Percentiles rank a stretch among this genome's conserved stretches.
phyloP scores from a whole-genome alignment of 108 stramenopile species.

The Cylindrotheca closterium region DNA sequence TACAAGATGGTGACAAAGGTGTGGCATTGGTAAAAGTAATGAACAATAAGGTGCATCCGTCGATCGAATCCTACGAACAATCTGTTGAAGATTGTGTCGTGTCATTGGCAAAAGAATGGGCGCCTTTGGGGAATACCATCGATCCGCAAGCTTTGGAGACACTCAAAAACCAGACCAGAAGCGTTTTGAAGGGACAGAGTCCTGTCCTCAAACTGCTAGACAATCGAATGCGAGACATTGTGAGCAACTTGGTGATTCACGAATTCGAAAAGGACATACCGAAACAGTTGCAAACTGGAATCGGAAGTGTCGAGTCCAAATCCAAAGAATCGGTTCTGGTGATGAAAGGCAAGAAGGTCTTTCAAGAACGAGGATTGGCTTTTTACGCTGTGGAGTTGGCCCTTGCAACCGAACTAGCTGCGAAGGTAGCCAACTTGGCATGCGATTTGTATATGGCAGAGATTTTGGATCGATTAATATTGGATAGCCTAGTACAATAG shows the following conservation, averaged over 20 bases:
- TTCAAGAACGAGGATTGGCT: constrained; percentile 23
- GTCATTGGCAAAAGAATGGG: constrained; percentile 35
- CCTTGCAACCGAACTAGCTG: constrained; percentile 8
- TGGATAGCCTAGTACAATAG: constrained; percentile 5
- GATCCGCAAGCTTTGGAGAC: neutral
- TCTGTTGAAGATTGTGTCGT: constrained; percentile 32
- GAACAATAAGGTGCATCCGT: constrained; percentile 3
- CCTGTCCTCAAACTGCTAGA: constrained; percentile 59
- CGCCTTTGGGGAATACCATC: neutral
- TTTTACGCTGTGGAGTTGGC: constrained; percentile 34
- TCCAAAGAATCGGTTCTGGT: constrained; percentile 4
- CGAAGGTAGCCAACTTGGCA: constrained; percentile 25
- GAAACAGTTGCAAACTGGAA: neutral
- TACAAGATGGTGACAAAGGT: constrained; percentile 4
- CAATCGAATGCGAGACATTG: constrained; percentile 40
- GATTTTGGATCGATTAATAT: constrained; percentile 14
- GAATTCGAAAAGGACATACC: neutral
- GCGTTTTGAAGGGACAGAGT: constrained; percentile 47
- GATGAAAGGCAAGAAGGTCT: neutral
- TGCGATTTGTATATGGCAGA: constrained; percentile 7
- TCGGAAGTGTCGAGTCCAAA: neutral
- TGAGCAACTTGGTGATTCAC: constrained; percentile 14
- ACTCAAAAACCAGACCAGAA: constrained; percentile 14
- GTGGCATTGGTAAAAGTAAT: constrained; percentile 16
- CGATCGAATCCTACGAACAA: constrained; percentile 19